phyloP scores from a whole-genome alignment of 148 eudicot species.

The Diospyros lotus region DNA sequence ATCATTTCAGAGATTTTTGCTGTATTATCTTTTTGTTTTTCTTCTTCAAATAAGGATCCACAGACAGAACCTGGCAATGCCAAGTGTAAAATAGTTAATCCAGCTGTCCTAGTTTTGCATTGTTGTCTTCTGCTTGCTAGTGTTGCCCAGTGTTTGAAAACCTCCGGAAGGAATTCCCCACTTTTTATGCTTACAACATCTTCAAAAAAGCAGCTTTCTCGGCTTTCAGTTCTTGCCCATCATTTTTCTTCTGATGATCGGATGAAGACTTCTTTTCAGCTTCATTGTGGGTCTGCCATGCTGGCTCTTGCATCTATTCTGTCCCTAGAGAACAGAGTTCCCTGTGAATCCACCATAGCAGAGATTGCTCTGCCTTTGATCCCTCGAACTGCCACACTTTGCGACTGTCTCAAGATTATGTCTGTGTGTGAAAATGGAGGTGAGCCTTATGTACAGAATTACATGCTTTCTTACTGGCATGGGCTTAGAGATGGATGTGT shows the following conservation, averaged over 20 bases:
- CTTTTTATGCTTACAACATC: slow-evolving; percentile 74
- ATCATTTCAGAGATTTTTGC: slow-evolving; percentile 88
- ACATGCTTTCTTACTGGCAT: slow-evolving; percentile 83
- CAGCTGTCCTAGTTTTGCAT: slow-evolving; percentile 53
- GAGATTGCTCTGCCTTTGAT: slow-evolving; percentile 80
- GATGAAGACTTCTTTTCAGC: slow-evolving; percentile 49
- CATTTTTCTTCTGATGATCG: slow-evolving; percentile 72
- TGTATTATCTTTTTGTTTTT: slow-evolving; percentile 56
- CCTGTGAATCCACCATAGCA: slow-evolving; percentile 44
- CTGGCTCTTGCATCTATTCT: slow-evolving; percentile 84
- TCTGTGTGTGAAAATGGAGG: slow-evolving; percentile 35
- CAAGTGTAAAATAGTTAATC: slow-evolving; percentile 50
- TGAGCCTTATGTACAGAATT: slow-evolving; percentile 21
- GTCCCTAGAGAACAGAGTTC: slow-evolving; percentile 60
- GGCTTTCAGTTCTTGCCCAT: slow-evolving; percentile 78
- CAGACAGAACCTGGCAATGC: slow-evolving; percentile 40
- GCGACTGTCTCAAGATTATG: slow-evolving; percentile 59
- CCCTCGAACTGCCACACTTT: slow-evolving; percentile 75
- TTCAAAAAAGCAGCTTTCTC: slow-evolving; percentile 70
- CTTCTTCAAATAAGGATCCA: slow-evolving; percentile 52
- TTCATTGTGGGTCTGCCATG: slow-evolving; percentile 79
- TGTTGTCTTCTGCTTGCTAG: slow-evolving; percentile 74
- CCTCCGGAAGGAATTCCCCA: slow-evolving; percentile 76
- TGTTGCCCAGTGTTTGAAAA: slow-evolving; percentile 78
- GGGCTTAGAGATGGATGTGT: slow-evolving; percentile 88